phyloP scores from a whole-genome alignment of 352 stramenopile species.

The Globisporangium cystogenes region DNA sequence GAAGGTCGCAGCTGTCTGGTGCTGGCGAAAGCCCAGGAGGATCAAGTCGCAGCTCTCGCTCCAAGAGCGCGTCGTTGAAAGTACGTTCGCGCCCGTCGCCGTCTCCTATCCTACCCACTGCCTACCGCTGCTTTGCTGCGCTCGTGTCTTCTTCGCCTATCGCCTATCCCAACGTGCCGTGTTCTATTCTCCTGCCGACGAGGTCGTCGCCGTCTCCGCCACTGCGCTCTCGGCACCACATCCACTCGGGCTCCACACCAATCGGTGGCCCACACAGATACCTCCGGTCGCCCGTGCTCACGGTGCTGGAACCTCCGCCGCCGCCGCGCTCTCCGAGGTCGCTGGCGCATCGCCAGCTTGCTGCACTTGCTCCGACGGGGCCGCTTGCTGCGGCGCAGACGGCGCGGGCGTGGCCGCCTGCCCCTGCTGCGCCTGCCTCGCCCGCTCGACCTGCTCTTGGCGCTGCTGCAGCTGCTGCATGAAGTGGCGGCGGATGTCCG shows the following conservation, averaged over 20 bases:
- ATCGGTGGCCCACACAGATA: not conserved
- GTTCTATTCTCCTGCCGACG: not conserved
- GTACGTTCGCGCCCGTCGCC: too few relatives aligned
- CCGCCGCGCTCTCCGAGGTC: not conserved
- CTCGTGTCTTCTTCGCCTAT: not conserved
- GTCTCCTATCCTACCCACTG: not conserved
- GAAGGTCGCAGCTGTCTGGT: too few relatives aligned
- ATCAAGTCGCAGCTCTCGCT: too few relatives aligned
- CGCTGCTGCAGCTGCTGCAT: slow-evolving; percentile 73
- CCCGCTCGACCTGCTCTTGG: slow-evolving; percentile 48
- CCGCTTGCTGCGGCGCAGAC: not conserved
- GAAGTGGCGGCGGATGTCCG: slow-evolving; percentile 82
- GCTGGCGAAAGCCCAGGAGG: too few relatives aligned
- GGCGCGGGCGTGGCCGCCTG: not conserved
- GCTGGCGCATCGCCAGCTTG: not conserved
- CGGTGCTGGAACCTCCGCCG: not conserved
- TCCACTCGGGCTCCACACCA: not conserved
- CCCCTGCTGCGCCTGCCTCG: slow-evolving; percentile 7
- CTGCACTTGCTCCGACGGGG: not conserved
- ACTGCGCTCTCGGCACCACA: not conserved
- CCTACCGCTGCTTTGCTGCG: not conserved
- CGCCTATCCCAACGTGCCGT: not conserved
- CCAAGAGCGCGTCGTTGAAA: too few relatives aligned
- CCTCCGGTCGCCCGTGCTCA: not conserved
- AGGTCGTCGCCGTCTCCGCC: not conserved